A percentile compares a stretch with the other conserved stretches of the same genome.
Evolutionary conservation across 208 protist species (phyloP).

Genomic region (Trypanosoma conorhini): DNA sequence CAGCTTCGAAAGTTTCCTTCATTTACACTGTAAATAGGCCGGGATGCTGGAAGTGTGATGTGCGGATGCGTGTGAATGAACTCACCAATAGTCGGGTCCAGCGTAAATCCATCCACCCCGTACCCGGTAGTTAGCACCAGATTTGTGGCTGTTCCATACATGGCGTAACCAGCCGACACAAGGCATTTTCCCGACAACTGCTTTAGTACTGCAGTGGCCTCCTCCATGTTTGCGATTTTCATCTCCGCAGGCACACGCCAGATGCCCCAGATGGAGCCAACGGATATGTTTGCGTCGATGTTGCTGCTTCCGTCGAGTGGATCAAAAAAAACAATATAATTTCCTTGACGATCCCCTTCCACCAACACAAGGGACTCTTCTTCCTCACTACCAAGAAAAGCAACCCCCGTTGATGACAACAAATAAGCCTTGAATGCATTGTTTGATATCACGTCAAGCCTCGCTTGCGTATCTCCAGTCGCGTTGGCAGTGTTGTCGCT

Average conservation of each 20-base stretch:
- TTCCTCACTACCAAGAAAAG: constrained; percentile 82
- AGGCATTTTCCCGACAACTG: constrained; percentile 68
- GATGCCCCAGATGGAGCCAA: constrained; percentile 94
- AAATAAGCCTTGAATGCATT: constrained; percentile 87
- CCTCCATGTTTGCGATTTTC: constrained; percentile 75
- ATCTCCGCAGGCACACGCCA: constrained; percentile 77
- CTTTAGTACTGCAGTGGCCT: constrained; percentile 72
- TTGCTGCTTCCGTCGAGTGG: constrained; percentile 97
- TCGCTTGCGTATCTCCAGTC: constrained; percentile 83
- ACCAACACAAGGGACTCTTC: constrained; percentile 79
- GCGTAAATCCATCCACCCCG: constrained; percentile 95
- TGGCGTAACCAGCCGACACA: constrained; percentile 92
- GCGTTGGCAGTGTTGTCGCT: constrained; percentile 51
- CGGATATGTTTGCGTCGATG: constrained; percentile 97
- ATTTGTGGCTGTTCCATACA: constrained; percentile 95
- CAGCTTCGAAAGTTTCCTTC: constrained; percentile 91
- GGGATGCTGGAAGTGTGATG: constrained; percentile 87
- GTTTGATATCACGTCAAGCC: constrained; percentile 89
- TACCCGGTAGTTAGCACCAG: constrained; percentile 92
- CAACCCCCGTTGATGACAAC: constrained; percentile 70
- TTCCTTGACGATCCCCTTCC: constrained; percentile 57
- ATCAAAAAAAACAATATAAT: constrained; percentile 95
- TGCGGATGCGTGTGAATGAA: constrained; percentile 97
- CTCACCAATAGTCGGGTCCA: constrained; percentile 96
- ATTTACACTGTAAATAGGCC: constrained; percentile 98